A percentile compares a stretch with the other conserved stretches of the same genome.
Conservation (phyloP, 2,329 filamentous ascomycete species). For the Huntiella savannae region DNA sequence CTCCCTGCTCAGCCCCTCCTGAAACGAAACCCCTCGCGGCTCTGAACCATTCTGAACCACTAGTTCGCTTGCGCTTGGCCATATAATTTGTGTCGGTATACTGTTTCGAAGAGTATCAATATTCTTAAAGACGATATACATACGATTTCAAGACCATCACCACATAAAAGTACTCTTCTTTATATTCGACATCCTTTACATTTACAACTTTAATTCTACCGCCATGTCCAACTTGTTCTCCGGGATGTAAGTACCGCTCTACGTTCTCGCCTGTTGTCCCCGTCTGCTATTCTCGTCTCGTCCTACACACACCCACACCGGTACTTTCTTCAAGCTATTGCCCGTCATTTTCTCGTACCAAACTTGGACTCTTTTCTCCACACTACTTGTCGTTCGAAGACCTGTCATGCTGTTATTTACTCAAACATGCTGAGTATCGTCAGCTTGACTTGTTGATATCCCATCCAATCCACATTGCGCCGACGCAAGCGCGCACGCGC, state of each 20-base stretch:
- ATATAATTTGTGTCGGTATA: neutral
- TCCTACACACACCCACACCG: too few relatives aligned
- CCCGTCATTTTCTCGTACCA: neutral
- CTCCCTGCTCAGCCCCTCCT: neutral
- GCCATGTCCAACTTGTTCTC: slow-evolving; percentile 43
- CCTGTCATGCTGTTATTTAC: too few relatives aligned
- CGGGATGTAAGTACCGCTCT: slow-evolving; percentile 33
- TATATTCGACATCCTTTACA: neutral
- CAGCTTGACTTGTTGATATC: too few relatives aligned
- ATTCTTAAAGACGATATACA: neutral
- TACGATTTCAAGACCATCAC: neutral
- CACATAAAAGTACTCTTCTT: neutral
- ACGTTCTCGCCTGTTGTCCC: neutral
- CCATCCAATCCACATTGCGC: too few relatives aligned
- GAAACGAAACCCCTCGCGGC: slow-evolving; percentile 1
- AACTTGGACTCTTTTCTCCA: slow-evolving; percentile 10
- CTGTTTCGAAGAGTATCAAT: neutral
- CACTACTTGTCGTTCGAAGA: neutral
- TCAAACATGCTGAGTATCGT: too few relatives aligned
- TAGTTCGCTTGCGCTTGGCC: slow-evolving; percentile 1
- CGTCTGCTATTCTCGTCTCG: too few relatives aligned
- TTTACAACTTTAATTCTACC: slow-evolving; percentile 9
- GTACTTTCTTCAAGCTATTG: neutral
- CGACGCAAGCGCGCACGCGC: too few relatives aligned
- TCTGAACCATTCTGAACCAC: neutral